Base-by-base conservation (phyloP, 192 early-diverging fungal genomes). In the Globomyces pollinis-pini region DNA sequence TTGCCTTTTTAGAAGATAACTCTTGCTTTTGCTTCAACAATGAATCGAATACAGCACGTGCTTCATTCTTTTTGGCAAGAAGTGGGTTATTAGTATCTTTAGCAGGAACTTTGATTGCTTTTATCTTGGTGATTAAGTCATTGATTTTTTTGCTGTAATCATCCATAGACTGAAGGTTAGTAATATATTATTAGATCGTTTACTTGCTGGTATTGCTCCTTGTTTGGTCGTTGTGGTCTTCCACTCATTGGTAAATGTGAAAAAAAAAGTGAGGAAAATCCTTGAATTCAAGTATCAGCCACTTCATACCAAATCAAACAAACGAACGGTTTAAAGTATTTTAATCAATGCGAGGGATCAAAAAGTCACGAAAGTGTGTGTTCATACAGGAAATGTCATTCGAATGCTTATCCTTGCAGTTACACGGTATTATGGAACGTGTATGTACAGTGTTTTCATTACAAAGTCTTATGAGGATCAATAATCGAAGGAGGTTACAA, bases 191-290 rank as follows among this genome's bases (percentile, higher is more conserved):
- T 26, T 8, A 24, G 28, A 24, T 26, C 13, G 44, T 26, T 47
- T 47, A 13, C 44, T 24, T 47, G 21, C 3, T 47, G 44, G 28
- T 47, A 47, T 24, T 47, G 23, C 21, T 47, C 44, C 44, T 54
- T 54, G 52, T 15, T 54, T 35, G 52, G 52, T 24, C 52, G 52
- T 35, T 24, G 38, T 54, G 52, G 52, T 35, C 52, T 54, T 54
- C 52, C 33, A 31, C 15, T 23, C 21, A 38, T 31, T 26, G 28
- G 5, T 26, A 15, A 49, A 49, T 5, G 45, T 49, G 5, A 39
- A 20, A 15, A 54, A 54, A 54, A 47, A 47, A 5, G 44, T 47
- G 44, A 47, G 28, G 28, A 47, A 47, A 36, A 36, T n/a, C n/a
- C n/a, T n/a, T n/a, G n/a, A n/a, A n/a, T n/a, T n/a, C n/a, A n/a